A percentile compares a stretch with the other conserved stretches of the same genome.
Evolutionary conservation across 2,329 filamentous ascomycete genomes (phyloP).

Genomic region (Fusarium pilosicola): DNA sequence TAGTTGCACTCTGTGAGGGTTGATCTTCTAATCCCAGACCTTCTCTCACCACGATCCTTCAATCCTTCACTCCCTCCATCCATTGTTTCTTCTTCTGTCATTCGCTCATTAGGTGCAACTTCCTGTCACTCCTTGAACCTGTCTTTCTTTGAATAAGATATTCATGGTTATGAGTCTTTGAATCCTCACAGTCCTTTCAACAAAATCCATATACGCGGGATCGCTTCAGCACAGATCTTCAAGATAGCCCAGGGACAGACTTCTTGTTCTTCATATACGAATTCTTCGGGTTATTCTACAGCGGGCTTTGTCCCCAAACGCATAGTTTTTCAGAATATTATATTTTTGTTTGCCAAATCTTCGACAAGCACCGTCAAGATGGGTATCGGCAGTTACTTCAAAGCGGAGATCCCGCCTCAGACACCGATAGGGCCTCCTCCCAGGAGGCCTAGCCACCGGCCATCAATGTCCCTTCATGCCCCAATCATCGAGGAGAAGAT

Average conservation of each 20-base stretch:
- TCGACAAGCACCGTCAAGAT: constrained; percentile 52
- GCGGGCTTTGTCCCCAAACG: background rate
- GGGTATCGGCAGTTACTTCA: constrained; percentile 73
- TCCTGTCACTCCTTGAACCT: constrained; percentile 13
- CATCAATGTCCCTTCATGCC: constrained; percentile 36
- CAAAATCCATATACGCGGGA: background rate
- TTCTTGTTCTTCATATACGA: background rate
- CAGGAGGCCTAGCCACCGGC: constrained; percentile 30
- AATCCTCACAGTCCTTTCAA: constrained; percentile 21
- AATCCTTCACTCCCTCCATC: constrained; percentile 4
- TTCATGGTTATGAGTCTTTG: constrained; percentile 10
- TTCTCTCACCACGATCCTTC: constrained; percentile 15
- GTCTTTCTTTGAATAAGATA: constrained; percentile 3
- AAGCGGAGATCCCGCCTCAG: constrained; percentile 51
- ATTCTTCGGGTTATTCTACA: background rate
- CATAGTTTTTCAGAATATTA: background rate
- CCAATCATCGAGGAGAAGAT: constrained; percentile 51
- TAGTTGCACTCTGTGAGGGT: constrained; percentile 3
- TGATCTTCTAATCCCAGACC: background rate
- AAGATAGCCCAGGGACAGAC: background rate
- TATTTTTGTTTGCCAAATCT: background rate
- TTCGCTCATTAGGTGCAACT: constrained; percentile 10
- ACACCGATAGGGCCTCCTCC: constrained; percentile 23
- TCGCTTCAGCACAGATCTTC: background rate
- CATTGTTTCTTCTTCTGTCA: constrained; percentile 9